Evolutionary conservation across 176 grass and related monocot species (phyloP).

Genomic region (Thalia dealbata): DNA sequence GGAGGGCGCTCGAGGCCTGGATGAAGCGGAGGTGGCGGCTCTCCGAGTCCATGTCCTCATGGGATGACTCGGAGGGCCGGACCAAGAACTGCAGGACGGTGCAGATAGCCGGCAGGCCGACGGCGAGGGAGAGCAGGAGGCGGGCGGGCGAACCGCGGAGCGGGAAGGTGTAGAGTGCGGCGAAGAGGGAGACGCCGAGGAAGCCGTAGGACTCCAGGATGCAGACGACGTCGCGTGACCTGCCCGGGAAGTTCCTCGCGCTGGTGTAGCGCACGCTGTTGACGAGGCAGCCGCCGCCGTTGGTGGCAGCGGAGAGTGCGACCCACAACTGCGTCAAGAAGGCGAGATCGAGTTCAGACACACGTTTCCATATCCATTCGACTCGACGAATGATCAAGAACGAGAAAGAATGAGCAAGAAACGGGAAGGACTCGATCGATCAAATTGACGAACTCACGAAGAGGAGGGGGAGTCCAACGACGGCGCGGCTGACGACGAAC

Average conservation of each 20-base stretch:
- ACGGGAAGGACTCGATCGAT: too few species aligned
- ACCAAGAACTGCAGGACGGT: background rate
- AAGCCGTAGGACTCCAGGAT: slow-evolving; percentile 14
- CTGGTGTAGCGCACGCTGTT: background rate
- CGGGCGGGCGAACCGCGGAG: background rate
- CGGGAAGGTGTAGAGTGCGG: background rate
- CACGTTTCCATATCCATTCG: too few species aligned
- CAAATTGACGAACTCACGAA: background rate
- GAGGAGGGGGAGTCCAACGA: background rate
- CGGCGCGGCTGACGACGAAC: background rate
- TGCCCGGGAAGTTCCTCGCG: slow-evolving; percentile 5
- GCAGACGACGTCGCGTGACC: background rate
- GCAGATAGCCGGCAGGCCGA: slow-evolving; percentile 4
- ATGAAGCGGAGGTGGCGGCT: background rate
- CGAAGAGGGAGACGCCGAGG: slow-evolving; percentile 3
- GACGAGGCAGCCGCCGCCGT: slow-evolving; percentile 4
- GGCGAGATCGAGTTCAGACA: too few species aligned
- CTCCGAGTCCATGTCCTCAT: background rate
- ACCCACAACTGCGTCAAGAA: slow-evolving; percentile 1
- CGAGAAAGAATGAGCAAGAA: too few species aligned
- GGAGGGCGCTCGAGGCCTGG: background rate
- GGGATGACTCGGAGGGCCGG: background rate
- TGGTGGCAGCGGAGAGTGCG: background rate
- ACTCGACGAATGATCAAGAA: too few species aligned
- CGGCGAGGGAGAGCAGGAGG: background rate